These are phyloP conservation scores for Phytophthora tubulina DNA, from an alignment of 352 stramenopile species.

Conservation along the genomic window DNA sequence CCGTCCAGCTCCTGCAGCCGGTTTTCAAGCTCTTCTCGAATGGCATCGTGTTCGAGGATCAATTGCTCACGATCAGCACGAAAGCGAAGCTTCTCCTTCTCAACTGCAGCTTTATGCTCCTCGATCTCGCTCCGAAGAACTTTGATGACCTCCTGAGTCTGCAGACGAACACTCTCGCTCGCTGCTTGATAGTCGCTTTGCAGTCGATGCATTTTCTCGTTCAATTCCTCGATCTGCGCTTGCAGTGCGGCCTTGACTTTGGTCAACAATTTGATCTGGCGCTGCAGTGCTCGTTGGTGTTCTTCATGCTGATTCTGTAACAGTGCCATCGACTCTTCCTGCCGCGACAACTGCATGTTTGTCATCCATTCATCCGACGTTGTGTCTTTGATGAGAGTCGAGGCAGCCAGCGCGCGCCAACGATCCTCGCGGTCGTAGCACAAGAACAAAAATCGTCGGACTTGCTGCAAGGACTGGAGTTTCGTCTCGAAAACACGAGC, in stretches of 20 bases:
- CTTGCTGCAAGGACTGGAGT: slow-evolving; percentile 53
- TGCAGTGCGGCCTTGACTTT: slow-evolving; percentile 55
- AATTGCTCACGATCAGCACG: slow-evolving; percentile 54
- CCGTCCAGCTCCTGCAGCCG: slow-evolving; percentile 43
- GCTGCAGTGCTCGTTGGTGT: slow-evolving; percentile 47
- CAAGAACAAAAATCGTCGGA: slow-evolving; percentile 63
- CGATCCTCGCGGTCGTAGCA: slow-evolving; percentile 77
- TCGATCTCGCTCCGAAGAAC: slow-evolving; percentile 51
- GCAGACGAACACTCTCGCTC: slow-evolving; percentile 55
- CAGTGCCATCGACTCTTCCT: slow-evolving; percentile 57
- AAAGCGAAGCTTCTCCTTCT: slow-evolving; percentile 44
- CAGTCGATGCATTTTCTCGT: slow-evolving; percentile 43
- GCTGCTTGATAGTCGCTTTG: slow-evolving; percentile 60
- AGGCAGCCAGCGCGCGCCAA: slow-evolving; percentile 59
- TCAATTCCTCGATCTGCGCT: slow-evolving; percentile 45
- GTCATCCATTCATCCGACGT: slow-evolving; percentile 82
- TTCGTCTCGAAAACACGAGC: slow-evolving; percentile 61
- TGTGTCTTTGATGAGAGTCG: slow-evolving; percentile 63
- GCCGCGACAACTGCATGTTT: slow-evolving; percentile 56
- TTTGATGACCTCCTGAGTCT: slow-evolving; percentile 59
- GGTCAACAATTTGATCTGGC: slow-evolving; percentile 58
- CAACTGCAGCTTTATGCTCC: slow-evolving; percentile 37
- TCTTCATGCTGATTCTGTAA: slow-evolving; percentile 60
- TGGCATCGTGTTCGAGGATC: slow-evolving; percentile 48
- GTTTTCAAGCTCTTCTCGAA: slow-evolving; percentile 55